These are phyloP conservation scores for Areca catechu DNA, from an alignment of 176 grass and related monocot species.

Conservation along the genomic window DNA sequence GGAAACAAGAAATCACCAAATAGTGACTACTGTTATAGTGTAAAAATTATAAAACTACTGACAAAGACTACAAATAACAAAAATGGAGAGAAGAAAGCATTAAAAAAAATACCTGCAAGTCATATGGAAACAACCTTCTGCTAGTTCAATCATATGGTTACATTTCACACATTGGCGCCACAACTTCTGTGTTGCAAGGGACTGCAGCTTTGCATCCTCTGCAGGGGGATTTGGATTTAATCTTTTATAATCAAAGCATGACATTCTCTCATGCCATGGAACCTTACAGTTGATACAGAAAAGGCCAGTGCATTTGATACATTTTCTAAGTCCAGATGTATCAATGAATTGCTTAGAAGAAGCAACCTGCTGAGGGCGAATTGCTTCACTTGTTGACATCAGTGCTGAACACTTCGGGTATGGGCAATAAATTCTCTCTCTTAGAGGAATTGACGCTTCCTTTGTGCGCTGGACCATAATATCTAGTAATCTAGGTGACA, in stretches of 20 bases:
- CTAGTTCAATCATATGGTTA: slow-evolving; percentile 75
- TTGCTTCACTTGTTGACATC: slow-evolving; percentile 49
- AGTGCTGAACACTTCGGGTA: slow-evolving; percentile 59
- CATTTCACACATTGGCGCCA: slow-evolving; percentile 68
- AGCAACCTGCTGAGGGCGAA: slow-evolving; percentile 28
- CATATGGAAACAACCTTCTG: slow-evolving; percentile 65
- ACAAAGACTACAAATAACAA: too few species aligned
- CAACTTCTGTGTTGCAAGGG: slow-evolving; percentile 37
- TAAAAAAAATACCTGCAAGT: slow-evolving; percentile 37
- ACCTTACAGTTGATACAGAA: slow-evolving; percentile 86
- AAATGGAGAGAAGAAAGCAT: too few species aligned
- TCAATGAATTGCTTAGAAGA: slow-evolving; percentile 32
- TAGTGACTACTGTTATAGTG: too few species aligned
- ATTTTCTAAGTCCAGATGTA: slow-evolving; percentile 47
- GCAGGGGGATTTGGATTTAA: slow-evolving; percentile 24
- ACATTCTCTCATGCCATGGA: slow-evolving; percentile 52
- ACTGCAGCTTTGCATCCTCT: slow-evolving; percentile 44
- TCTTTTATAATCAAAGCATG: slow-evolving; percentile 40
- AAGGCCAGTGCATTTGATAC: slow-evolving; percentile 36
- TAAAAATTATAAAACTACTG: too few species aligned
- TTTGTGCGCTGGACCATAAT: slow-evolving; percentile 56
- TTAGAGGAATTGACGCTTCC: slow-evolving; percentile 53
- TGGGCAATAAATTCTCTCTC: slow-evolving; percentile 69
- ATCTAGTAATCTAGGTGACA: slow-evolving; percentile 29
- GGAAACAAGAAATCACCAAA: too few species aligned